Base-by-base conservation (phyloP, 805 yeast species). In the Candida ovalis region DNA sequence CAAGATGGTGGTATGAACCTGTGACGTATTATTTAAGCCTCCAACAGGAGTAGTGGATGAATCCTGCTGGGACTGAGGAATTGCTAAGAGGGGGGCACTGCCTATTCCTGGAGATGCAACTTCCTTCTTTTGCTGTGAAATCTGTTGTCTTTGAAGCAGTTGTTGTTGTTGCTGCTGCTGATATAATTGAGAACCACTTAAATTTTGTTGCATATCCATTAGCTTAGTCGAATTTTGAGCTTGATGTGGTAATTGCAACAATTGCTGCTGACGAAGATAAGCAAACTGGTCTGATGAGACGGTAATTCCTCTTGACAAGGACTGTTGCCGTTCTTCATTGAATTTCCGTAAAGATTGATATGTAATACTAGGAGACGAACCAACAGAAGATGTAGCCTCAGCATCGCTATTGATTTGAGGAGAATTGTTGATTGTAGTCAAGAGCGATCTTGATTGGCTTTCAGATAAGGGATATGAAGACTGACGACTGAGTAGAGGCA, bases 1-100 rank as follows among this genome's bases (percentile, higher is more conserved):
- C 37, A 62, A 45, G 19, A 64, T 64, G 1, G 59, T 54, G 13
- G 49, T 49, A 19, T 56, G 60, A 5, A 59, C 40, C 3, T 46
- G 49, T 12, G 39, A 38, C 17, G 18, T 15, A 41, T 19, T 25
- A 27, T 33, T 40, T 37, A 15, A 22, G 3, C 12, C 18, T 22
- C 30, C 24, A n/a, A n/a, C n/a, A n/a, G n/a, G n/a, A n/a, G n/a
- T n/a, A n/a, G n/a, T n/a, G n/a, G n/a, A n/a, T n/a, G n/a, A n/a
- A n/a, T n/a, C n/a, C n/a, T n/a, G n/a, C n/a, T n/a, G n/a, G n/a
- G n/a, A 44, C 33, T 17, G 23, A 2, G 40, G 13, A 40, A 33
- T 32, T 35, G 27, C 17, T 35, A 22, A 10, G 3, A 27, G 24
- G 4, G 33, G 41, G 9, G 19, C 15, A 4, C 21, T 8, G 24